Evolutionary conservation across 176 grass and related monocot species (phyloP), one percentile per base, ranked within the genome.

Genomic region (Echinochloa phyllopogon): DNA sequence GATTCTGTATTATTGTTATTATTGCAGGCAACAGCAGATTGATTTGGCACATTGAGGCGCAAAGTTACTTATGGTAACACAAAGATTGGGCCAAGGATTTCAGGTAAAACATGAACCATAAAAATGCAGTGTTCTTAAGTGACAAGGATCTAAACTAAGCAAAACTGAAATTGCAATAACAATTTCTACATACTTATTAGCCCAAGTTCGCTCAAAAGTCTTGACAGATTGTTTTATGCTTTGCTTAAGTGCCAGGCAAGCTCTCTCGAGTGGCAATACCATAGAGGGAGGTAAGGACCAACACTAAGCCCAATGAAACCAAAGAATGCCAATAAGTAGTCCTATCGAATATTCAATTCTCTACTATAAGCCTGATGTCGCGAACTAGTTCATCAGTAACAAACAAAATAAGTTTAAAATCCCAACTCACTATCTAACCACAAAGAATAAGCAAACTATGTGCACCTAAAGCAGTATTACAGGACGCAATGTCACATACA

Each of bases 101-200:
- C 58, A 39, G 20, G 60, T 53, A 38, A 56, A 65, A n/a, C 39
- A 18, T 4, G 48, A 83, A 48, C 56, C 16, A 13, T 40, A 37
- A 64, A 69, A 69, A 2, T 44, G 12, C 10, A 64, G 61, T n/a
- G 44, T 44, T 44, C 10, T 42, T 18, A 69, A 68, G 39, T 43
- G 8, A 1, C 37, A 16, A 68, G 17, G 65, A 68, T 68, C 23
- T 47, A 68, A 36, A 36, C 24, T 16, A 77, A 55, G 52, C n/a
- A 27, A 59, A 67, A 25, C 8, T 43, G 14, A 65, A 84, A 52
- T 8, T 27, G 9, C 41, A 52, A 65, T 20, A 18, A 41, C 27
- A 11, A 13, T 78, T 70, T 85, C 75, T 57, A 60, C 12, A 51
- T 69, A 77, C 16, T 13, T 16, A 49, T 58, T 40, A 78, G 23